phyloP scores from a whole-genome alignment of 2,329 filamentous ascomycete species.

The Tolypocladium amazonense region DNA sequence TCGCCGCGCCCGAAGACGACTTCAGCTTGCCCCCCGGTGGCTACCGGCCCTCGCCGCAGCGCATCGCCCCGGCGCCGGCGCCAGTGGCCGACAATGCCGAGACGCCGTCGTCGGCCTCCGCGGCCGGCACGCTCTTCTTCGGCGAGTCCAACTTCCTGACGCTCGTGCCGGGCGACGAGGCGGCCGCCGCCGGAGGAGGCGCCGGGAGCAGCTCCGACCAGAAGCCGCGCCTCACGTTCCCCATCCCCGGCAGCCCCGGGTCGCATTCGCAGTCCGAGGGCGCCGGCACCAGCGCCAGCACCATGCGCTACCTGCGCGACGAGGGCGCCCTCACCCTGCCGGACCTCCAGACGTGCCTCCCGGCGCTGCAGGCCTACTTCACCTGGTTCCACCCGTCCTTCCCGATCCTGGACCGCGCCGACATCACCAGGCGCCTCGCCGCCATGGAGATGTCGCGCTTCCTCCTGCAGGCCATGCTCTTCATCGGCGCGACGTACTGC shows the following conservation, averaged over 20 bases:
- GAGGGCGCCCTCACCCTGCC: conserved; percentile 35
- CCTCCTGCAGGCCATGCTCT: conserved; percentile 41
- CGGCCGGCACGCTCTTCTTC: conserved; percentile 21
- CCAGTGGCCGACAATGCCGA: neutral
- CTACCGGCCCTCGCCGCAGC: conserved; percentile 1
- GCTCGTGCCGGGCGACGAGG: conserved; percentile 16
- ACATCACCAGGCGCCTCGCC: conserved; percentile 27
- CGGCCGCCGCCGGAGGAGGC: neutral
- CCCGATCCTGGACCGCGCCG: conserved; percentile 37
- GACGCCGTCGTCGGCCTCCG: conserved; percentile 7
- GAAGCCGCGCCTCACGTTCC: conserved; percentile 17
- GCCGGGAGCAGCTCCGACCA: conserved; percentile 3
- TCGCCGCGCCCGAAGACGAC: conserved; percentile 2
- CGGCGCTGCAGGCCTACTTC: conserved; percentile 40
- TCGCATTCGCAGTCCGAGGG: conserved; percentile 9
- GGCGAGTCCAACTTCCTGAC: conserved; percentile 29
- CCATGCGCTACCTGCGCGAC: conserved; percentile 36
- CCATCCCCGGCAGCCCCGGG: conserved; percentile 16
- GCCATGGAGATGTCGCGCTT: conserved; percentile 34
- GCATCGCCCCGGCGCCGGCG: conserved; percentile 2
- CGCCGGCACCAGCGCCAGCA: conserved; percentile 32
- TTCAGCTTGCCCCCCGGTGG: neutral
- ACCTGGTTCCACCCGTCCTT: conserved; percentile 47
- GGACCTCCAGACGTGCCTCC: conserved; percentile 26
- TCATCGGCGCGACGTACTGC: conserved; percentile 43